Base-by-base conservation (phyloP, 2,329 filamentous ascomycete genomes). In the Stenocarpella maydis region DNA sequence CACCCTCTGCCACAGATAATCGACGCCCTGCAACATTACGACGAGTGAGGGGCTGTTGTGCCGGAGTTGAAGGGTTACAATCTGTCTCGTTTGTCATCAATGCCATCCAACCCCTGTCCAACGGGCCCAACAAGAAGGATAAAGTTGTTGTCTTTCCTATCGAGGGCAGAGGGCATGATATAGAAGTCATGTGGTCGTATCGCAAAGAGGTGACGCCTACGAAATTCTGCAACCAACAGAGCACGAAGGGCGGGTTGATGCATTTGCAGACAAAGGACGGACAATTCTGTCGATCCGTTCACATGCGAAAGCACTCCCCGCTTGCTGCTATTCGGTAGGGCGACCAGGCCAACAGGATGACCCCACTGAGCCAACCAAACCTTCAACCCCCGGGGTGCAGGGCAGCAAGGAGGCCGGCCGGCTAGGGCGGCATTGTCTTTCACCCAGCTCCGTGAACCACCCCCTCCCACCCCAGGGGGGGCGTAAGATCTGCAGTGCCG, bases 211-310 rank as follows among this genome's bases (percentile, higher is more conserved):
- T 7, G 19, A 34, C 41, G 2, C 12, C 41, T 24, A 19, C 39
- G 24, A 4, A 12, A 31, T 4, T 17, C 10, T 10, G 41, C 19
- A 26, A 28, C 39, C 17, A 34, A 21, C 24, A 9, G 26, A 21
- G 21, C 31, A 21, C 26, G 55, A 45, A 12, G 15, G 2, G 24
- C 14, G 28, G 58, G 34, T 37, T 17, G 19, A 61, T 17, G 4
- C 47, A 17, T 17, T n/a, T 37, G 5, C 34, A 49, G 41, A 61
- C 26, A 34, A 47, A 47, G 19, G 28, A 34, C 12, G 41, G 15
- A 45, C 41, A 61, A 24, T 34, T 26, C 12, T 24, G 58, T 26
- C 19, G 58, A 61, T 47, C 58, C 24, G 19, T 47, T 61, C 58
- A 61, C 58, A 61, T 61, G 58, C 34, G 19, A 47, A 34, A n/a